phyloP scores from a whole-genome alignment of 345 rosid genomes.

The Brassica nigra region DNA sequence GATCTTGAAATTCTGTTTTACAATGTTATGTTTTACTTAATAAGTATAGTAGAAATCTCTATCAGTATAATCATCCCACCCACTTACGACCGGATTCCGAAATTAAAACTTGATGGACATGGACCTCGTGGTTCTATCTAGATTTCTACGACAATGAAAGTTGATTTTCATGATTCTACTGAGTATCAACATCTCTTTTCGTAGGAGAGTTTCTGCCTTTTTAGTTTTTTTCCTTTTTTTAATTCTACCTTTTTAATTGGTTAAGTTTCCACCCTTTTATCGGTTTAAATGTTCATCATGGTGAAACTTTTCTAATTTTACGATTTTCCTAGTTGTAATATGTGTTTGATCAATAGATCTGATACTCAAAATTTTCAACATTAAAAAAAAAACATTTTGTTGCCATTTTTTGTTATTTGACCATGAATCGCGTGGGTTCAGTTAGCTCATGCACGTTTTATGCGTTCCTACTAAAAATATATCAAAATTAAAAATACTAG shows the following conservation, averaged over 20 bases:
- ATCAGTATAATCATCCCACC: background rate
- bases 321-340: background rate
- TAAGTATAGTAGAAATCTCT: background rate
- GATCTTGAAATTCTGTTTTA: background rate
- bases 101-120: background rate
- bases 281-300: background rate
- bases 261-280: background rate
- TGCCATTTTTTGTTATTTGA: background rate
- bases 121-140: background rate
- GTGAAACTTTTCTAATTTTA: background rate
- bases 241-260: background rate
- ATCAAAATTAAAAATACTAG: background rate
- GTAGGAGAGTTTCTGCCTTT: background rate
- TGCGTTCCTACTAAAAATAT: background rate
- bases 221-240: background rate
- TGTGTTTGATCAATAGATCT: background rate
- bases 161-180: background rate
- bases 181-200: background rate
- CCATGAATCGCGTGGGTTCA: constrained; percentile 15
- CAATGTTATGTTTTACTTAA: background rate
- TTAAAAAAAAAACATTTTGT: background rate
- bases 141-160: background rate
- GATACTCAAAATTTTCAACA: background rate
- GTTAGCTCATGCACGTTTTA: constrained; percentile 27
- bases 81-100: background rate